phyloP scores from a whole-genome alignment of 768 basidiomycete genomes.

The Vishniacozyma victoriae region DNA sequence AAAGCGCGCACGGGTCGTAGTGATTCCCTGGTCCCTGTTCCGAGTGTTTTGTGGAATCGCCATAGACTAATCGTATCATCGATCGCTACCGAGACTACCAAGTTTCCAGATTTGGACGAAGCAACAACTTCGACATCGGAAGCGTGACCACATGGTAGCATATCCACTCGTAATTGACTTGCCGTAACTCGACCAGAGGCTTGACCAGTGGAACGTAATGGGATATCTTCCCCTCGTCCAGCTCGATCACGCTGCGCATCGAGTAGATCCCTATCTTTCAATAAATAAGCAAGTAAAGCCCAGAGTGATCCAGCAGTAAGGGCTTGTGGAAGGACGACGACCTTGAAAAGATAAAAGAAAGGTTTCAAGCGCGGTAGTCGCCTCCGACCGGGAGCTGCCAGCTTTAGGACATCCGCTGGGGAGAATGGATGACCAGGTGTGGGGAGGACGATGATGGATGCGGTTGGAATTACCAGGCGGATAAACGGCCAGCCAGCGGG shows the following conservation, averaged over 20 bases:
- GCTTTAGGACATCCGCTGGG: constrained; percentile 33
- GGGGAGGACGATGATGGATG: constrained; percentile 61
- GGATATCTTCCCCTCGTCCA: constrained; percentile 13
- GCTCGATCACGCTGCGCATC: constrained; percentile 64
- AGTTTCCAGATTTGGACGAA: constrained; percentile 60
- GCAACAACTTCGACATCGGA: constrained; percentile 79
- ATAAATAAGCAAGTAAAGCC: constrained; percentile 69
- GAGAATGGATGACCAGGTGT: constrained; percentile 23
- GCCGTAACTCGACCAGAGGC: constrained; percentile 4
- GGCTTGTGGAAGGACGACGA: constrained; percentile 77
- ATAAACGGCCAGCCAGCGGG: constrained; percentile 26
- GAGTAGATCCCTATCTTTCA: constrained; percentile 85
- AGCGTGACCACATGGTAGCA: constrained; percentile 71
- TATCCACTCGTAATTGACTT: constrained; percentile 54
- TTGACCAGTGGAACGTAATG: constrained; percentile 46
- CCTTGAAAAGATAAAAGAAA: constrained; percentile 69
- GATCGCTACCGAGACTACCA: constrained; percentile 66
- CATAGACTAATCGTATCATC: constrained; percentile 73
- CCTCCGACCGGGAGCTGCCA: constrained; percentile 26
- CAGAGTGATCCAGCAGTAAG: constrained; percentile 69
- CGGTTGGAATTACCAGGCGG: constrained; percentile 44
- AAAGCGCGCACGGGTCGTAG: not conserved
- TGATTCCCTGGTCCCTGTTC: constrained; percentile 21
- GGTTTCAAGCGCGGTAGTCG: constrained; percentile 50
- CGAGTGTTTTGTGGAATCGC: constrained; percentile 50